These are phyloP conservation scores for Aspergillus proliferans DNA, from an alignment of 2,329 filamentous ascomycete genomes.

Conservation along the genomic window DNA sequence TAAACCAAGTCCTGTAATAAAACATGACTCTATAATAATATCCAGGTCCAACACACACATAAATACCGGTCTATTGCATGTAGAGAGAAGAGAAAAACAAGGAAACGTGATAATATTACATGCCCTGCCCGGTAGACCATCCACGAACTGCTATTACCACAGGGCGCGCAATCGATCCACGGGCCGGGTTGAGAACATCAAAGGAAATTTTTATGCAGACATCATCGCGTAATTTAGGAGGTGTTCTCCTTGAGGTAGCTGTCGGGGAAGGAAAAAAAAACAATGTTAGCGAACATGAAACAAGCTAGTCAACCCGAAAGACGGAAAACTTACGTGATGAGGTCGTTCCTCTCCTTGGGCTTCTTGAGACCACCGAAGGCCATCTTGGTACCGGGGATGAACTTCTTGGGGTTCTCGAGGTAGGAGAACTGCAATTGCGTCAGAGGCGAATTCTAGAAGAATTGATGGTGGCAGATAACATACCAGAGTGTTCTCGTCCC, in stretches of 20 bases:
- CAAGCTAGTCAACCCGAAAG: neutral
- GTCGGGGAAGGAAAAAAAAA: slow-evolving; percentile 4
- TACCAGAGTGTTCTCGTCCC: slow-evolving; percentile 81
- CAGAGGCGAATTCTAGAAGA: slow-evolving; percentile 3
- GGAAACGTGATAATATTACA: slow-evolving; percentile 34
- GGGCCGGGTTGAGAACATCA: slow-evolving; percentile 14
- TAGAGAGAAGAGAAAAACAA: slow-evolving; percentile 7
- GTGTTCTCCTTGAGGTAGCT: slow-evolving; percentile 36
- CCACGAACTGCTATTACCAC: slow-evolving; percentile 16
- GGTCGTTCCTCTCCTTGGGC: slow-evolving; percentile 97
- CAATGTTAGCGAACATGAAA: slow-evolving; percentile 10
- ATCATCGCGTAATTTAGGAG: slow-evolving; percentile 26
- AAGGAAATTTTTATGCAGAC: slow-evolving; percentile 13
- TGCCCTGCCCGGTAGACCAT: slow-evolving; percentile 22
- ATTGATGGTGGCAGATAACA: slow-evolving; percentile 20
- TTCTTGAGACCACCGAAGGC: slow-evolving; percentile 99
- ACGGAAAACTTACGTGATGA: slow-evolving; percentile 75
- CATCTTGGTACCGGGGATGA: slow-evolving; percentile 99
- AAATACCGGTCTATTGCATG: slow-evolving; percentile 28
- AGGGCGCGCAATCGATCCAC: slow-evolving; percentile 10
- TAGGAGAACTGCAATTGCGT: slow-evolving; percentile 67
- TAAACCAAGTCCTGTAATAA: slow-evolving; percentile 10
- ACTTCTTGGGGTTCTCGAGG: slow-evolving; percentile 99
- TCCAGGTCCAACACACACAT: slow-evolving; percentile 18
- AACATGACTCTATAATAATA: slow-evolving; percentile 22